A percentile compares a stretch with the other conserved stretches of the same genome.
Conservation (phyloP, 2,329 filamentous ascomycete species). For the Coniosporium tulheliwenetii region DNA sequence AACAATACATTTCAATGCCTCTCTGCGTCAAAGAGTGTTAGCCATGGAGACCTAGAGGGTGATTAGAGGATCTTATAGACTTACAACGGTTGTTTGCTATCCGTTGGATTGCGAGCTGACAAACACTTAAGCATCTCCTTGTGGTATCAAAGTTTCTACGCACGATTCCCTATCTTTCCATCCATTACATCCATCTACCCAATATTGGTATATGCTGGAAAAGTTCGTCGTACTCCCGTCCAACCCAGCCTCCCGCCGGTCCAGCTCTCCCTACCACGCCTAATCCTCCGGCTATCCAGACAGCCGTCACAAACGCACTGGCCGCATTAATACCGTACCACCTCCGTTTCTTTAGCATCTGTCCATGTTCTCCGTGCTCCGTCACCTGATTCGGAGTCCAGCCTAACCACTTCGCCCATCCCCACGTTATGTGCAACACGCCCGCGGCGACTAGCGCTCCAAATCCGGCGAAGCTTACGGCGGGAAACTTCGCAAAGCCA, state of each 20-base stretch:
- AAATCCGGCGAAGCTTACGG: slow-evolving; percentile 55
- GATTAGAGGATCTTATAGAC: no score
- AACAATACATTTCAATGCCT: no score
- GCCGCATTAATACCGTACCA: slow-evolving; percentile 59
- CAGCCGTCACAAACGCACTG: slow-evolving; percentile 36
- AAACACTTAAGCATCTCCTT: no score
- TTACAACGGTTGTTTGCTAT: no score
- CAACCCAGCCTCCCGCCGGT: slow-evolving; percentile 60
- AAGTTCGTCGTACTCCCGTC: slow-evolving; percentile 61
- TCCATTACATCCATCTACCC: slow-evolving; percentile 30
- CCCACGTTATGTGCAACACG: slow-evolving; percentile 70
- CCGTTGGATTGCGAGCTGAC: no score
- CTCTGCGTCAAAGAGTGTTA: no score
- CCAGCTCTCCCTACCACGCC: slow-evolving; percentile 64
- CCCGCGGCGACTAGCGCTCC: slow-evolving; percentile 48
- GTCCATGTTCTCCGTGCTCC: slow-evolving; percentile 30
- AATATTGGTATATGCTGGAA: slow-evolving; percentile 45
- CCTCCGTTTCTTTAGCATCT: slow-evolving; percentile 42
- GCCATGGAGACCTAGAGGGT: no score
- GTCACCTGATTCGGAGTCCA: slow-evolving; percentile 41
- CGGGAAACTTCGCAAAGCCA: slow-evolving; percentile 59
- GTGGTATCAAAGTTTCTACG: background rate
- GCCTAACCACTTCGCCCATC: slow-evolving; percentile 68
- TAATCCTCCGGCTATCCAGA: slow-evolving; percentile 75
- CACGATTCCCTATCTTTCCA: background rate